Conservation (phyloP, 2,329 filamentous ascomycete species). For the Trichoderma guizhouense region DNA sequence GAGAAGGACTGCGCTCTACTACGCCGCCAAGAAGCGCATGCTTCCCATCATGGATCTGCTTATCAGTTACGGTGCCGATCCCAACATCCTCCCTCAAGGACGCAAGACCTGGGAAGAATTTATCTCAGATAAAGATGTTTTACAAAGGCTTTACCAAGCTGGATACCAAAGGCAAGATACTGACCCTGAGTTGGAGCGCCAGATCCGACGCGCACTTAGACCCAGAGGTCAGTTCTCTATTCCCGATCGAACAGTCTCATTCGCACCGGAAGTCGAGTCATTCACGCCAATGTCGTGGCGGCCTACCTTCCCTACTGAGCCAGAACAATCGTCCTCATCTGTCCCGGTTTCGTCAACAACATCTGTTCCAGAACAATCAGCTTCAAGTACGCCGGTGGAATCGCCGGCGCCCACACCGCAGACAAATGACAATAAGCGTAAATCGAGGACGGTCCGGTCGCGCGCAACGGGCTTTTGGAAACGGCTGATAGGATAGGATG, state of each 20-base stretch:
- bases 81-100: not conserved
- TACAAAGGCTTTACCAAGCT: not conserved
- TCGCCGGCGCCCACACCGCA: not conserved
- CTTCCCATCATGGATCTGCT: conserved; percentile 2
- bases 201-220: not conserved
- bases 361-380: not conserved
- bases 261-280: not conserved
- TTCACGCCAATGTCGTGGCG: not conserved
- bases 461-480: not conserved
- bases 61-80: not conserved
- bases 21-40: not conserved
- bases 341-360: not conserved
- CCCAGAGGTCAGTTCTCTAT: not conserved
- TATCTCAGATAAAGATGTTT: not conserved
- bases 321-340: not conserved
- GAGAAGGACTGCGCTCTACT: not conserved
- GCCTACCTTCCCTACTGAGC: not conserved
- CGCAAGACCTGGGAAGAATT: conserved; percentile 3
- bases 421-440: not conserved
- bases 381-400: not conserved
- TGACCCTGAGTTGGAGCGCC: not conserved
- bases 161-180: not conserved
- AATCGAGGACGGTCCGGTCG: not conserved
- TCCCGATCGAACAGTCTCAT: not conserved
- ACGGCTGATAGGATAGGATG: not conserved